These are phyloP conservation scores for Alloteropsis semialata DNA, from an alignment of 176 grass and related monocot genomes.

Conservation along the genomic window DNA sequence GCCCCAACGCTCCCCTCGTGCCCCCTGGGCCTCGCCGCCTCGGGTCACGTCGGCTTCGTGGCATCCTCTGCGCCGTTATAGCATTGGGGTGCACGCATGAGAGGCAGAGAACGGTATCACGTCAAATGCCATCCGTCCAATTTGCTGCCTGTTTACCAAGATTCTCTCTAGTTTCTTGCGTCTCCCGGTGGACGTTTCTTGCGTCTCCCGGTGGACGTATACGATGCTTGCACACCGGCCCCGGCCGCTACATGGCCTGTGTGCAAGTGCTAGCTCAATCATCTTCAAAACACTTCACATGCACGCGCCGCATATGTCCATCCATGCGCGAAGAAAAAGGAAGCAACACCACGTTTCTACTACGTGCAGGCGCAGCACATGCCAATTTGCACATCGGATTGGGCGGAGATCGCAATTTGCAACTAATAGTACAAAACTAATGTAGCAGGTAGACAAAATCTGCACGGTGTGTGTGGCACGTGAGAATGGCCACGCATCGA, in stretches of 20 bases:
- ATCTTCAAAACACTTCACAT: neutral
- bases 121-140: neutral
- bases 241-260: neutral
- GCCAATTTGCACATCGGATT: neutral
- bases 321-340: neutral
- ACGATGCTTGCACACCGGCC: slow-evolving; percentile 7
- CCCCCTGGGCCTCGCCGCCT: no score
- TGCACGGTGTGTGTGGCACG: no score
- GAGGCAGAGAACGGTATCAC: neutral
- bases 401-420: neutral
- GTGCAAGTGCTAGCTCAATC: neutral
- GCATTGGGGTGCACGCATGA: neutral
- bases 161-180: neutral
- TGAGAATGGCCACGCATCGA: no score
- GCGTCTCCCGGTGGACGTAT: neutral
- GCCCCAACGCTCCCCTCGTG: no score
- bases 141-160: neutral
- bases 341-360: slow-evolving; percentile 16
- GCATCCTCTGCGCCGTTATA: neutral
- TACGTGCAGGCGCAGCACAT: neutral
- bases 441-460: no score
- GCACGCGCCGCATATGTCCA: neutral
- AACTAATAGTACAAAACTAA: neutral
- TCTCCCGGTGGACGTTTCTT: neutral
- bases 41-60: neutral